A percentile compares a stretch with the other conserved stretches of the same genome.
Evolutionary conservation across 2,329 filamentous ascomycete genomes (phyloP).

Genomic region (Penicillium freii): DNA sequence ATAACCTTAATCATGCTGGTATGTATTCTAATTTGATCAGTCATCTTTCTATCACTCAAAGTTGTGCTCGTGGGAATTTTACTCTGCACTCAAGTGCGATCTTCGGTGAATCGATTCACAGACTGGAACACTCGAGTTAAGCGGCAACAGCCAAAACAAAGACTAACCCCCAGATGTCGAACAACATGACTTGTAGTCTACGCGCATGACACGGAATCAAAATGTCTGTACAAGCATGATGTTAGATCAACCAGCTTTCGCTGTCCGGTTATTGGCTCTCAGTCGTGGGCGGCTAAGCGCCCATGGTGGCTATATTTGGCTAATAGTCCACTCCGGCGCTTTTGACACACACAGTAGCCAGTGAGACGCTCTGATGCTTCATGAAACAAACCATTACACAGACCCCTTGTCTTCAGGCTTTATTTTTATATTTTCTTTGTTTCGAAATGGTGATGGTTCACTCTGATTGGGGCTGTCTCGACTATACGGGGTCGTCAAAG

Average conservation of each 20-base stretch:
- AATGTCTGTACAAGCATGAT: not conserved
- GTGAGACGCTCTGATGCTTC: conserved; percentile 16
- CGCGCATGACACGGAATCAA: not conserved
- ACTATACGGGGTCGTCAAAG: conserved; percentile 7
- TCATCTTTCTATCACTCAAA: not conserved
- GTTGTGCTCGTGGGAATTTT: not conserved
- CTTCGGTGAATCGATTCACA: conserved; percentile 1
- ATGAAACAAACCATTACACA: conserved; percentile 27
- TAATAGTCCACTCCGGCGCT: conserved; percentile 13
- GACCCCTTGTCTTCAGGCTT: conserved; percentile 10
- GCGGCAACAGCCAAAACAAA: not conserved
- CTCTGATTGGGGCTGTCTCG: conserved; percentile 17
- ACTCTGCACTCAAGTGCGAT: not conserved
- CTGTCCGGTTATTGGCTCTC: conserved; percentile 24
- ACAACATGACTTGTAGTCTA: not conserved
- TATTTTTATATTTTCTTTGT: conserved; percentile 22
- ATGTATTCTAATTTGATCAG: not conserved
- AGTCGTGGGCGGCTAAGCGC: conserved; percentile 29
- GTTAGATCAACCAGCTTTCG: not conserved
- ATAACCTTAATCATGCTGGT: not conserved
- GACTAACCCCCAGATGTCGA: not conserved
- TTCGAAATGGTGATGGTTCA: conserved; percentile 6
- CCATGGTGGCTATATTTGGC: conserved; percentile 29
- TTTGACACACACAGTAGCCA: conserved; percentile 19
- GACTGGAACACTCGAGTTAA: not conserved